A percentile compares a stretch with the other conserved stretches of the same genome.
phyloP scores from a whole-genome alignment of 768 basidiomycete genomes.

The Calvatia gigantea region DNA sequence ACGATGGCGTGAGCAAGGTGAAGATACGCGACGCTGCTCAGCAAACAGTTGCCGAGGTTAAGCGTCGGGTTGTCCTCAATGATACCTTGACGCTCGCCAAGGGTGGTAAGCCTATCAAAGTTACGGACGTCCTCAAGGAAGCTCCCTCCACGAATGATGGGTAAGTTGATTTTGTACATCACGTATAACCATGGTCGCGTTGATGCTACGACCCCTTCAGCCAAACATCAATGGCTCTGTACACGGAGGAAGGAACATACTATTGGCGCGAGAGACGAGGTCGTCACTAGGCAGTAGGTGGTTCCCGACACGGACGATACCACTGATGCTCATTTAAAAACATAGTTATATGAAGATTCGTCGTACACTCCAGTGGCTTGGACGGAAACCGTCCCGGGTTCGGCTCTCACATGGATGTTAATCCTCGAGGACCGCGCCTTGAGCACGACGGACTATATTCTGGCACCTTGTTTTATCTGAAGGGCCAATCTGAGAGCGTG shows the following conservation, averaged over 20 bases:
- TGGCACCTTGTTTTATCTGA: slow-evolving; percentile 8
- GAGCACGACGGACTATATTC: not conserved
- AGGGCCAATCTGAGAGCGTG: not conserved
- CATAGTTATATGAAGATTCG: slow-evolving; percentile 2
- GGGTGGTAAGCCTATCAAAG: not conserved
- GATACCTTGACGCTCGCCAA: not conserved
- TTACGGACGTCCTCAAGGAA: not conserved
- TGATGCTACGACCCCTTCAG: not conserved
- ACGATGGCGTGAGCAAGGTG: slow-evolving; percentile 4
- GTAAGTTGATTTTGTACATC: not conserved
- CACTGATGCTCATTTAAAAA: not conserved
- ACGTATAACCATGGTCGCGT: too few relatives aligned
- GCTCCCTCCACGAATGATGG: not conserved
- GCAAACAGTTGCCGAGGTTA: not conserved
- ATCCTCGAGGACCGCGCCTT: not conserved
- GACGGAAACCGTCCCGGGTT: slow-evolving; percentile 3
- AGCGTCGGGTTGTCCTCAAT: not conserved
- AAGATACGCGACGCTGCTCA: slow-evolving; percentile 1
- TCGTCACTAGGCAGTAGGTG: not conserved
- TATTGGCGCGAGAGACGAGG: not conserved
- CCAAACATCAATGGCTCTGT: not conserved
- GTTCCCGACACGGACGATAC: not conserved
- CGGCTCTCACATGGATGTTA: not conserved
- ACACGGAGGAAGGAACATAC: slow-evolving; percentile 1
- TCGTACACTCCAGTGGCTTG: not conserved